phyloP scores from a whole-genome alignment of 2,329 filamentous ascomycete species.

The Aspergillus aculeatinus region DNA sequence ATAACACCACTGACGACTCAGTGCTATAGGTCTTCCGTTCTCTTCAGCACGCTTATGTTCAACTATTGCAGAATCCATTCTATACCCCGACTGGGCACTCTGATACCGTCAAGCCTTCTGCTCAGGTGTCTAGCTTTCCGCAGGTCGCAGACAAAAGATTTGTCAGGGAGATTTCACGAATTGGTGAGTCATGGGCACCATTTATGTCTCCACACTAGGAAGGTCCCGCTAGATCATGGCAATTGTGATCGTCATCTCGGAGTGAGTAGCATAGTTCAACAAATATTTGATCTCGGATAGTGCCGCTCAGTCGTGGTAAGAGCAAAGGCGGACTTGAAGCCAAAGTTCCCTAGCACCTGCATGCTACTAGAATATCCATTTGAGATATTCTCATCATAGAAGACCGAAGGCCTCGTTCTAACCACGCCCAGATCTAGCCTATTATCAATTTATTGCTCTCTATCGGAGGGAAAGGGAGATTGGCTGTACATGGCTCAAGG shows the following conservation, averaged over 20 bases:
- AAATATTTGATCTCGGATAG: not conserved
- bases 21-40: constrained; percentile 72
- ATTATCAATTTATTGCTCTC: not conserved
- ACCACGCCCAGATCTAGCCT: not conserved
- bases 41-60: constrained; percentile 88
- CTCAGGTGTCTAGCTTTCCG: constrained; percentile 49
- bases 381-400: not conserved
- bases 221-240: constrained; percentile 70
- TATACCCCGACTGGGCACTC: constrained; percentile 83
- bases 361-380: not conserved
- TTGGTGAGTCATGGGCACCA: constrained; percentile 81
- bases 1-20: not conserved
- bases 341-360: not conserved
- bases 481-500: not conserved
- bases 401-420: not conserved
- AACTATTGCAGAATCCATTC: constrained; percentile 89
- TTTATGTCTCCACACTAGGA: constrained; percentile 54
- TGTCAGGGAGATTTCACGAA: constrained; percentile 75
- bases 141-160: constrained; percentile 82
- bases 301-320: not conserved
- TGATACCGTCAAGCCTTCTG: constrained; percentile 52
- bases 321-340: not conserved
- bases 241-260: constrained; percentile 36
- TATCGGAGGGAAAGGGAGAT: not conserved
- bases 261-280: not conserved